Evolutionary conservation across 805 yeast species (phyloP), one percentile per base, ranked within the genome.

Genomic region (Komagataella mondaviorum): DNA sequence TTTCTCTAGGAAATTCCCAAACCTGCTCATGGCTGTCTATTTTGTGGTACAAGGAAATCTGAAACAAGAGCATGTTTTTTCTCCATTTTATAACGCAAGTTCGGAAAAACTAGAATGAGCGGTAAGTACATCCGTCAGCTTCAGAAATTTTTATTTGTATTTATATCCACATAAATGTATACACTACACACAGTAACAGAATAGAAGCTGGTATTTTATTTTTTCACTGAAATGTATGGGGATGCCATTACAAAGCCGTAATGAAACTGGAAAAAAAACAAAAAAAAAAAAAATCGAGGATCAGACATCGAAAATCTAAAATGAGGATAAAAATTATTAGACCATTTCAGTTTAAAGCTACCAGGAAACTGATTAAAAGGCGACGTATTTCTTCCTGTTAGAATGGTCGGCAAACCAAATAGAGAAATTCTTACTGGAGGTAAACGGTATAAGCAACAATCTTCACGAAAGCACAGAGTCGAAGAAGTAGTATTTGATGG

Each of bases 361-460:
- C 20, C 4, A 20, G 20, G 39, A 30, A 30, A 30, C 39, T 8
- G 39, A 30, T 30, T 10, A 30, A 30, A 30, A 6, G 12, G 39
- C 39, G 20, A 20, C 20, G 20, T 20, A 20, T 20, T 20, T 10
- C 5, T 30, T 7, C 5, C 5, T 30, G 39, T 30, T 30, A 30
- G 5, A 30, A 30, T 30, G 39, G 39, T 14, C 10, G 39, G 39
- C 10, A 67, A 70, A 57, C 71, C 75, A 3, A 90, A 91, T 65
- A 79, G 96, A 67, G 91, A 89, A 60, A 79, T 90, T 52, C 82
- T 90, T 63, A 85, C 96, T 6, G 88, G 95, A 43, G 96, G 95
- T 60, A 80, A 84, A 66, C 78, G 76, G 58, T 90, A 89, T 65
- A 82, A 83, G 16, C 78, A 78, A 51, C 84, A 82, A 57, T 83